Percentiles rank a stretch among this genome's conserved stretches.
phyloP scores from a whole-genome alignment of 2,329 filamentous ascomycete species.

The Penicillium hesseltinei region DNA sequence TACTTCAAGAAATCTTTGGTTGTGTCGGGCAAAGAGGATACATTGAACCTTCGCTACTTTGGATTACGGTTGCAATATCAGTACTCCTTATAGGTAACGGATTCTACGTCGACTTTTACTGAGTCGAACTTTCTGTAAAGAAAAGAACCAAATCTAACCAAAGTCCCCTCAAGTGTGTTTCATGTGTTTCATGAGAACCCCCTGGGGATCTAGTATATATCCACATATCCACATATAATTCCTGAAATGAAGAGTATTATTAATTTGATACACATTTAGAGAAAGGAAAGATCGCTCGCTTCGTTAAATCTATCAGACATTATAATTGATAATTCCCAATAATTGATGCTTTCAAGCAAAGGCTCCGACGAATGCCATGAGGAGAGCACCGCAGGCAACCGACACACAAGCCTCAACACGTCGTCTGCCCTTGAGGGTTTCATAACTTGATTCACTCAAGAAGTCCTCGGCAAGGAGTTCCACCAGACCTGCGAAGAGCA shows the following conservation, averaged over 20 bases:
- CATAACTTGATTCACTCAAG: conserved; percentile 64
- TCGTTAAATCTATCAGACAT: conserved; percentile 1
- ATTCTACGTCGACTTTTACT: conserved; percentile 24
- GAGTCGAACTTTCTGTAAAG: not conserved
- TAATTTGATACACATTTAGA: not conserved
- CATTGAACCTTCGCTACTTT: conserved; percentile 21
- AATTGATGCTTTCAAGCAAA: conserved; percentile 51
- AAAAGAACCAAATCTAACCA: not conserved
- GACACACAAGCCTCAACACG: conserved; percentile 62
- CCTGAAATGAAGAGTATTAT: not conserved
- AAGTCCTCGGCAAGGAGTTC: conserved; percentile 86
- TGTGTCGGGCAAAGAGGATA: conserved; percentile 10
- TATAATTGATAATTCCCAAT: not conserved
- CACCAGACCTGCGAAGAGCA: conserved; percentile 79
- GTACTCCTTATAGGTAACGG: conserved; percentile 6
- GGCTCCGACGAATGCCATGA: conserved; percentile 68
- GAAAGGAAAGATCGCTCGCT: not conserved
- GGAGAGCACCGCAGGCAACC: conserved; percentile 58
- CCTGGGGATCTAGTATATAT: not conserved
- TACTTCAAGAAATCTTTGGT: conserved; percentile 15
- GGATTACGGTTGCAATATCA: conserved; percentile 26
- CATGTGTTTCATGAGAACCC: not conserved
- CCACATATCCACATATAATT: not conserved
- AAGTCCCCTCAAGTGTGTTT: conserved; percentile 36
- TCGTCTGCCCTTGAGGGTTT: conserved; percentile 55